These are phyloP conservation scores for Ogataea pignaliae DNA, from an alignment of 805 yeast species.

Conservation along the genomic window DNA sequence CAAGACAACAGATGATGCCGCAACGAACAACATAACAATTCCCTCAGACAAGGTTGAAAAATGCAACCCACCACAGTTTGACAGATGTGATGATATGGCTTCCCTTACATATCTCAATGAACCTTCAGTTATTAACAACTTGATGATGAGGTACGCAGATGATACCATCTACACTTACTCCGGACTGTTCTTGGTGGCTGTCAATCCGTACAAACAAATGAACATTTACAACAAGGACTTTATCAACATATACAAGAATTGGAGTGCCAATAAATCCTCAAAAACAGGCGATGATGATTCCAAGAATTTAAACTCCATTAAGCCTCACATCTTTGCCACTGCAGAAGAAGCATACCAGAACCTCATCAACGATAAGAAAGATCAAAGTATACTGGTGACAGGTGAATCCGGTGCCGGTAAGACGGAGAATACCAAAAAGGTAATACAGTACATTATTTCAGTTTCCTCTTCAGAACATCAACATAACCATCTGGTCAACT, in stretches of 20 bases:
- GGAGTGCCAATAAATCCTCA: constrained; percentile 7
- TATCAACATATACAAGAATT: constrained; percentile 42
- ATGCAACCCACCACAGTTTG: constrained; percentile 87
- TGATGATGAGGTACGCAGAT: constrained; percentile 68
- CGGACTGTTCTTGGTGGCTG: constrained; percentile 91
- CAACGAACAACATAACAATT: constrained; percentile 29
- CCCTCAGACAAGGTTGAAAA: constrained; percentile 46
- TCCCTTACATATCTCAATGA: constrained; percentile 91
- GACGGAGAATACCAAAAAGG: constrained; percentile 94
- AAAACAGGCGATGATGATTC: constrained; percentile 18
- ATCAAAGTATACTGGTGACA: constrained; percentile 92
- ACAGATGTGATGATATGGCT: constrained; percentile 91
- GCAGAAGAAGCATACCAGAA: constrained; percentile 84
- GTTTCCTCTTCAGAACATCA: constrained; percentile 41
- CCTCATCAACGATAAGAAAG: constrained; percentile 59
- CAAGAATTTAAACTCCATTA: constrained; percentile 15
- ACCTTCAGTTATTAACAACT: constrained; percentile 88
- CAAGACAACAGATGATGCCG: constrained; percentile 27
- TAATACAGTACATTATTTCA: constrained; percentile 84
- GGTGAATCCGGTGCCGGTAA: constrained; percentile 99
- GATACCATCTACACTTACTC: constrained; percentile 90
- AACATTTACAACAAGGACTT: constrained; percentile 64
- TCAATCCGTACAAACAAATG: constrained; percentile 80
- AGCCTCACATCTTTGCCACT: constrained; percentile 89
- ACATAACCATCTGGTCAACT: constrained; percentile 33